Percentiles rank a stretch among this genome's conserved stretches.
Evolutionary conservation across 2,329 filamentous ascomycete genomes (phyloP).

Genomic region (Lachnellula suecica): DNA sequence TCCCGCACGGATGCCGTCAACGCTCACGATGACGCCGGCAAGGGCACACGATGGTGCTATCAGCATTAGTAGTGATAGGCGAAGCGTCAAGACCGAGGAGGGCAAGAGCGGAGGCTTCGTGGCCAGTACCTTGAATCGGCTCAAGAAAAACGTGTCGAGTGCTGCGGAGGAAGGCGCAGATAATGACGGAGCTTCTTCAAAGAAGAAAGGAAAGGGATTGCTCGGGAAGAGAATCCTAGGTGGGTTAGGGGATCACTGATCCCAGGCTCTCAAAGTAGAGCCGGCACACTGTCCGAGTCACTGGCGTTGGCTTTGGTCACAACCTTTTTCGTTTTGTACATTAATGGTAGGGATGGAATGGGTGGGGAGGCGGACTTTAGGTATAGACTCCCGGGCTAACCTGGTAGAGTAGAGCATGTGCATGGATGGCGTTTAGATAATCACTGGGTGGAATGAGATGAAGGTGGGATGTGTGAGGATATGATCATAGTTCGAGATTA

Average conservation of each 20-base stretch:
- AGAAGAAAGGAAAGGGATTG: slow-evolving; percentile 31
- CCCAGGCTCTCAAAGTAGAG: neutral
- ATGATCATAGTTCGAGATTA: neutral
- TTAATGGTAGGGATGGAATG: slow-evolving; percentile 7
- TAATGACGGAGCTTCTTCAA: slow-evolving; percentile 8
- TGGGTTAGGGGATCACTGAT: slow-evolving; percentile 16
- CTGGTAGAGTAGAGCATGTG: slow-evolving; percentile 5
- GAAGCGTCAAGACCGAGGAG: slow-evolving; percentile 9
- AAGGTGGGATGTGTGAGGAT: neutral
- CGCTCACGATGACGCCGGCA: slow-evolving; percentile 30
- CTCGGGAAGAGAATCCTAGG: slow-evolving; percentile 33
- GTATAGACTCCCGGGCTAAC: neutral
- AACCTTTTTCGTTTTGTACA: slow-evolving; percentile 14
- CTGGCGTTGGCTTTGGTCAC: neutral
- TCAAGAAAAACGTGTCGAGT: slow-evolving; percentile 21
- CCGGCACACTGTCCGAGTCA: neutral
- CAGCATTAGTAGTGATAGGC: slow-evolving; percentile 9
- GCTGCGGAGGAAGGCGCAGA: slow-evolving; percentile 19
- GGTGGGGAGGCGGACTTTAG: neutral
- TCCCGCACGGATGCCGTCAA: slow-evolving; percentile 15
- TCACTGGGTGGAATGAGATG: neutral
- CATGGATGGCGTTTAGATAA: slow-evolving; percentile 8
- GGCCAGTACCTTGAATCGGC: slow-evolving; percentile 18
- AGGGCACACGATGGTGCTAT: slow-evolving; percentile 10
- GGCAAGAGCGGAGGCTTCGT: slow-evolving; percentile 21